Conservation (phyloP, 768 basidiomycete genomes). For the Tylopilus intermedius region DNA sequence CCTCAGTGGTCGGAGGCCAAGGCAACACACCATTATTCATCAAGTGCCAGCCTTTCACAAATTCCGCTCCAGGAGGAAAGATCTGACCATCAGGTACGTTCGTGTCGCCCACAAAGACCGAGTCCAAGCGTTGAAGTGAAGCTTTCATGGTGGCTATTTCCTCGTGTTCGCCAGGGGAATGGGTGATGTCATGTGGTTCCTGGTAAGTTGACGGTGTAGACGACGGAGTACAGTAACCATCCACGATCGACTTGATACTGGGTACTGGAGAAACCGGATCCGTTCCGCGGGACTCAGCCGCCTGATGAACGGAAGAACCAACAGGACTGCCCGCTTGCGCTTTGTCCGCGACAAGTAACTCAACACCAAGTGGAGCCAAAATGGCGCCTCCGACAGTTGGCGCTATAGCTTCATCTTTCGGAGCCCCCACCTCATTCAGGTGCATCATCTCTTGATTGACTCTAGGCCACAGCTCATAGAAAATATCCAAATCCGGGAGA, state of each 20-base stretch:
- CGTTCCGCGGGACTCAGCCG: neutral
- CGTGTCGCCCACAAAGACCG: slow-evolving; percentile 58
- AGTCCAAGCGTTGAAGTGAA: slow-evolving; percentile 33
- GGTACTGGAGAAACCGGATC: slow-evolving; percentile 3
- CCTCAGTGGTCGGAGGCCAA: slow-evolving; percentile 66
- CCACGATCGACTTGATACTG: slow-evolving; percentile 26
- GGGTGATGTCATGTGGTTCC: neutral
- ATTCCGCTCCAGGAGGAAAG: slow-evolving; percentile 81
- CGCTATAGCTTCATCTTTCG: neutral
- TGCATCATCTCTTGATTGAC: slow-evolving; percentile 36
- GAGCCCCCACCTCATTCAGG: slow-evolving; percentile 18
- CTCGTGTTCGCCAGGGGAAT: neutral
- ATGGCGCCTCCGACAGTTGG: neutral
- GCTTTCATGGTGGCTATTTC: neutral
- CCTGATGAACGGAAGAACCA: slow-evolving; percentile 5
- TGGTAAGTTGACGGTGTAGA: slow-evolving; percentile 3
- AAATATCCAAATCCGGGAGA: slow-evolving; percentile 14
- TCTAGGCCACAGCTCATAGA: slow-evolving; percentile 32
- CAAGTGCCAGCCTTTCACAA: slow-evolving; percentile 80
- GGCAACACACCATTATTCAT: slow-evolving; percentile 55
- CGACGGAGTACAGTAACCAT: slow-evolving; percentile 25
- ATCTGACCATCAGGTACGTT: slow-evolving; percentile 72
- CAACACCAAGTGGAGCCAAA: slow-evolving; percentile 5
- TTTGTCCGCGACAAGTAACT: slow-evolving; percentile 32
- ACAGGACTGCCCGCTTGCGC: slow-evolving; percentile 25